phyloP scores from a whole-genome alignment of 2,329 filamentous ascomycete genomes.

The Calonectria naviculata region DNA sequence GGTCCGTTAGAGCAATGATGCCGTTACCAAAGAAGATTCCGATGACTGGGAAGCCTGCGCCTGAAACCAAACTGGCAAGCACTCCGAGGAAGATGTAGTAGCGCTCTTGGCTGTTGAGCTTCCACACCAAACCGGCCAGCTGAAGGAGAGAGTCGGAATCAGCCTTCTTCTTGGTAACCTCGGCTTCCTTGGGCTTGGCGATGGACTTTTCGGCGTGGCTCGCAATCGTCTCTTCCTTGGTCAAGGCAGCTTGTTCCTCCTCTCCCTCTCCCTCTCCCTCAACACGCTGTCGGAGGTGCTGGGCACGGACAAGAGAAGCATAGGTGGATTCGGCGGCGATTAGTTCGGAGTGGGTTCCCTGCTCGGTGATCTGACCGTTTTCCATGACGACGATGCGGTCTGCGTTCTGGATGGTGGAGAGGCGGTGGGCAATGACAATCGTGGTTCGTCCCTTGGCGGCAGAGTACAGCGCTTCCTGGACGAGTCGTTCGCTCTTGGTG shows the following conservation, averaged over 20 bases:
- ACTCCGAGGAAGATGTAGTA: background rate
- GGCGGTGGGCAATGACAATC: constrained; percentile 90
- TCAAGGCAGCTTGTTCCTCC: background rate
- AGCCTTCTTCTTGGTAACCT: background rate
- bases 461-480: constrained; percentile 83
- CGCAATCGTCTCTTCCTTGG: background rate
- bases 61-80: background rate
- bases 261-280: background rate
- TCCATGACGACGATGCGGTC: constrained; percentile 97
- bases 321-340: constrained; percentile 48
- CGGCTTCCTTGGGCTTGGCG: background rate
- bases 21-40: background rate
- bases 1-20: background rate
- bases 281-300: background rate
- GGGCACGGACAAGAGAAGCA: background rate
- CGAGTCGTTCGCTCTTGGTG: constrained; percentile 80
- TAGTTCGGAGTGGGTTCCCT: constrained; percentile 80
- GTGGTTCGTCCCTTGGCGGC: constrained; percentile 88
- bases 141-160: background rate
- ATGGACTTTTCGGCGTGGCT: background rate
- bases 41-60: background rate
- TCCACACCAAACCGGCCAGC: background rate
- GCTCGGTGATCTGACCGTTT: constrained; percentile 85
- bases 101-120: constrained; percentile 1
- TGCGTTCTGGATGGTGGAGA: constrained; percentile 93